Evolutionary conservation across 306 rosid species (phyloP).

Genomic region (Alnus rubra): DNA sequence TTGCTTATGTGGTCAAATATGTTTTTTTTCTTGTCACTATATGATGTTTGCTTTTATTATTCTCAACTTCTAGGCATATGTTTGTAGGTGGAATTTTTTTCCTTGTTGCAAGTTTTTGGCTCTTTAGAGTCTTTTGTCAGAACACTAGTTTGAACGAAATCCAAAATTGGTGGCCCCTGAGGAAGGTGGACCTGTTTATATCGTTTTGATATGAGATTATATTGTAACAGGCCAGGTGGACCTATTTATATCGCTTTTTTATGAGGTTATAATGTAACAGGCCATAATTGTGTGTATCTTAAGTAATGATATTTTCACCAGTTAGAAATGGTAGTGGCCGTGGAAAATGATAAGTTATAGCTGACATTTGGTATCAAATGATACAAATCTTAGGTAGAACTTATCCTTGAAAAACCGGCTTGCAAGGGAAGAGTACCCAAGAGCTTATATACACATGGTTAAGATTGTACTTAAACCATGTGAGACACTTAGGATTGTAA

Average conservation of each 20-base stretch:
- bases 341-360: background rate
- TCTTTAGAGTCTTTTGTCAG: background rate
- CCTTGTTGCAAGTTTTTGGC: background rate
- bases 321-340: background rate
- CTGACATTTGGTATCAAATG: background rate
- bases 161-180: background rate
- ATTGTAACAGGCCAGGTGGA: background rate
- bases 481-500: no score
- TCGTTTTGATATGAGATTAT: background rate
- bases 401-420: no score
- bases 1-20: background rate
- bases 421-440: no score
- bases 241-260: background rate
- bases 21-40: background rate
- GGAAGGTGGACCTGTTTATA: background rate
- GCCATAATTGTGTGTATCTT: background rate
- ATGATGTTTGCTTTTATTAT: no score
- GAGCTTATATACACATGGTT: no score
- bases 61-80: background rate
- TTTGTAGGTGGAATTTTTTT: background rate
- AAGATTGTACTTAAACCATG: no score
- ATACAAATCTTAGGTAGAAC: no score
- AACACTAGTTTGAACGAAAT: background rate
- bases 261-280: background rate
- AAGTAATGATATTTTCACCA: background rate